These are phyloP conservation scores for Cephaloascus fragrans DNA, from an alignment of 805 yeast species.

Conservation along the genomic window DNA sequence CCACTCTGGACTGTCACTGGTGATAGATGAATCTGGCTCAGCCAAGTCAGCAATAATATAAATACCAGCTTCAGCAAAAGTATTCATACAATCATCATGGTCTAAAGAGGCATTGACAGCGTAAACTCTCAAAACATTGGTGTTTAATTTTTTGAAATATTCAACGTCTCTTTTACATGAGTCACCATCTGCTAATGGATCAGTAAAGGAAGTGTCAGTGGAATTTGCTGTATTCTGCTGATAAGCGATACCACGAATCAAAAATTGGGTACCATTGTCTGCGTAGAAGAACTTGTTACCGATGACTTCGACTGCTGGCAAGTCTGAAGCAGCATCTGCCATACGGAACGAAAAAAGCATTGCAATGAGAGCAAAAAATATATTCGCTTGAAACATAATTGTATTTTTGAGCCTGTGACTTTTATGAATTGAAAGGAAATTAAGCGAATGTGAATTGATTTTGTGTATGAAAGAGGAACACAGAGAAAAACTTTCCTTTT, in stretches of 20 bases:
- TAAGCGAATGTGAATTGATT: too few relatives aligned
- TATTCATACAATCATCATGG: slow-evolving; percentile 31
- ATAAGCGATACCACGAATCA: slow-evolving; percentile 34
- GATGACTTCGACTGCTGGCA: slow-evolving; percentile 27
- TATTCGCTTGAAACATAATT: too few relatives aligned
- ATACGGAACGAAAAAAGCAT: too few relatives aligned
- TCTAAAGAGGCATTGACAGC: slow-evolving; percentile 27
- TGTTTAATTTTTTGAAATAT: slow-evolving; percentile 24
- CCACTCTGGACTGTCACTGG: slow-evolving; percentile 75
- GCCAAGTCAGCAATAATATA: slow-evolving; percentile 30
- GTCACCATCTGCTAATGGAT: slow-evolving; percentile 30
- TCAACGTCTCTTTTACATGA: slow-evolving; percentile 33
- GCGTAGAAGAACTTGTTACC: slow-evolving; percentile 32
- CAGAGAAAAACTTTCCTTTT: too few relatives aligned
- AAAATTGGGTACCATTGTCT: slow-evolving; percentile 33
- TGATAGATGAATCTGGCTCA: slow-evolving; percentile 72
- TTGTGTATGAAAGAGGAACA: too few relatives aligned
- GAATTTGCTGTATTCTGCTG: slow-evolving; percentile 27
- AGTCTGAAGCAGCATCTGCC: slow-evolving; percentile 7
- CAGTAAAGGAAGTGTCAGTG: slow-evolving; percentile 14
- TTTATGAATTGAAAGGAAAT: too few relatives aligned
- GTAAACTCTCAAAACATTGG: slow-evolving; percentile 32
- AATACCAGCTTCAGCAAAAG: slow-evolving; percentile 30
- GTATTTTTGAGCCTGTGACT: too few relatives aligned
- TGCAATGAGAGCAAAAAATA: too few relatives aligned